Percentiles rank a stretch among this genome's conserved stretches.
Conservation (phyloP, 2,329 filamentous ascomycete genomes). For the Fusarium odoratissimum region DNA sequence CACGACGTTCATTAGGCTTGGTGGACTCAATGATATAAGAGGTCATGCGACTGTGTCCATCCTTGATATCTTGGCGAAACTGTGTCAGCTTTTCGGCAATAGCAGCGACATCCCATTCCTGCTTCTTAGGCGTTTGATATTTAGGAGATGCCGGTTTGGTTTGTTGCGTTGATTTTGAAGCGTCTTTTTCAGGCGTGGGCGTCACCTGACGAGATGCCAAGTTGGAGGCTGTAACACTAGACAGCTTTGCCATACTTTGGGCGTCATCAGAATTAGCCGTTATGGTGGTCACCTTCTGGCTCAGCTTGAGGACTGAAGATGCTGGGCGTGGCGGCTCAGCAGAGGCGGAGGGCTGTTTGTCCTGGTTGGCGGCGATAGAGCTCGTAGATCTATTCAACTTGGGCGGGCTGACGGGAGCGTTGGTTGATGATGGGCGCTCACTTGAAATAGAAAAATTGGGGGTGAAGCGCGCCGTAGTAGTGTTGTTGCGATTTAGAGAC, state of each 20-base stretch:
- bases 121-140: slow-evolving; percentile 37
- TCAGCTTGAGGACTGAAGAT: slow-evolving; percentile 1
- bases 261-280: slow-evolving; percentile 29
- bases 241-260: slow-evolving; percentile 40
- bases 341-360: neutral
- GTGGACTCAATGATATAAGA: slow-evolving; percentile 60
- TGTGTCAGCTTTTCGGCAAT: slow-evolving; percentile 55
- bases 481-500: slow-evolving; percentile 1
- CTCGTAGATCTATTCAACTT: slow-evolving; percentile 39
- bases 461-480: slow-evolving; percentile 22
- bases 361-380: slow-evolving; percentile 11
- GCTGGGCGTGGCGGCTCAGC: slow-evolving; percentile 7
- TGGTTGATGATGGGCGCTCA: slow-evolving; percentile 20
- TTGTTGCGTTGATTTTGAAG: slow-evolving; percentile 15
- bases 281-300: slow-evolving; percentile 20
- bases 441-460: slow-evolving; percentile 9
- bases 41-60: slow-evolving; percentile 59
- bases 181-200: slow-evolving; percentile 32
- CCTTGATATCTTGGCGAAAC: slow-evolving; percentile 58
- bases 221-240: slow-evolving; percentile 31
- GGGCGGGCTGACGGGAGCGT: slow-evolving; percentile 46
- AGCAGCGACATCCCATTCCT: slow-evolving; percentile 57
- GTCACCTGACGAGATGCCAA: slow-evolving; percentile 42
- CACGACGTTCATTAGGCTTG: slow-evolving; percentile 53
- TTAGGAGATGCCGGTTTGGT: slow-evolving; percentile 31